phyloP scores from a whole-genome alignment of 1,284 basidiomycete genomes.

The Trametes polyzona region DNA sequence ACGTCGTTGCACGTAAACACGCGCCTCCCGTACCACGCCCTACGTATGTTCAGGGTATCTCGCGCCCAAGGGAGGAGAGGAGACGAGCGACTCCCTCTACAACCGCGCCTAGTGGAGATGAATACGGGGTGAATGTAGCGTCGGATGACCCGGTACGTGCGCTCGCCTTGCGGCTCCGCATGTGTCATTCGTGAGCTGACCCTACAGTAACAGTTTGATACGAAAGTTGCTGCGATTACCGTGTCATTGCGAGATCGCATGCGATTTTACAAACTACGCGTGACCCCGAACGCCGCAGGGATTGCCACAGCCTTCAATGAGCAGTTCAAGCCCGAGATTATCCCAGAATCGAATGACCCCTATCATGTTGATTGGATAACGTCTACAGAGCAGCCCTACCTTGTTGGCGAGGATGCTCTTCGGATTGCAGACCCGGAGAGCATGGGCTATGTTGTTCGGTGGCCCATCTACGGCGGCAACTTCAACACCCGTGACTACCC shows the following conservation, averaged over 20 bases:
- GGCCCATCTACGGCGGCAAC: slow-evolving; percentile 76
- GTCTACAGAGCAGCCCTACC: slow-evolving; percentile 49
- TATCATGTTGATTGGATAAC: slow-evolving; percentile 83
- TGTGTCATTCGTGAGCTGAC: no score
- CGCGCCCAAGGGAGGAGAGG: slow-evolving; percentile 50
- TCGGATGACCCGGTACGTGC: slow-evolving; percentile 66
- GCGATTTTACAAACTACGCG: slow-evolving; percentile 86
- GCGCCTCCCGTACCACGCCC: slow-evolving; percentile 47
- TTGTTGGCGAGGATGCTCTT: slow-evolving; percentile 82
- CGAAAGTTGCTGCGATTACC: slow-evolving; percentile 73
- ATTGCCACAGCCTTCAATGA: slow-evolving; percentile 80
- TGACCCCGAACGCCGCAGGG: slow-evolving; percentile 73
- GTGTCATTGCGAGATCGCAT: slow-evolving; percentile 82
- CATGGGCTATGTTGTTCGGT: slow-evolving; percentile 71
- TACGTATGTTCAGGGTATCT: slow-evolving; percentile 52
- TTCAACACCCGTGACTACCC: slow-evolving; percentile 84
- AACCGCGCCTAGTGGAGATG: slow-evolving; percentile 42
- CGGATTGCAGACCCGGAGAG: slow-evolving; percentile 68
- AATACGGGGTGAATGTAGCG: slow-evolving; percentile 46
- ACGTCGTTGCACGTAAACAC: slow-evolving; percentile 76
- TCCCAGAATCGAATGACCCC: slow-evolving; percentile 81
- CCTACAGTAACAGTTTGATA: slow-evolving; percentile 59
- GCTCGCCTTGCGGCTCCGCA: not conserved
- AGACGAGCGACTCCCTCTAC: slow-evolving; percentile 28
- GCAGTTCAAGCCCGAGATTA: slow-evolving; percentile 78